Base-by-base conservation (phyloP, 768 basidiomycete species). In the Cystobasidium onofrii region DNA sequence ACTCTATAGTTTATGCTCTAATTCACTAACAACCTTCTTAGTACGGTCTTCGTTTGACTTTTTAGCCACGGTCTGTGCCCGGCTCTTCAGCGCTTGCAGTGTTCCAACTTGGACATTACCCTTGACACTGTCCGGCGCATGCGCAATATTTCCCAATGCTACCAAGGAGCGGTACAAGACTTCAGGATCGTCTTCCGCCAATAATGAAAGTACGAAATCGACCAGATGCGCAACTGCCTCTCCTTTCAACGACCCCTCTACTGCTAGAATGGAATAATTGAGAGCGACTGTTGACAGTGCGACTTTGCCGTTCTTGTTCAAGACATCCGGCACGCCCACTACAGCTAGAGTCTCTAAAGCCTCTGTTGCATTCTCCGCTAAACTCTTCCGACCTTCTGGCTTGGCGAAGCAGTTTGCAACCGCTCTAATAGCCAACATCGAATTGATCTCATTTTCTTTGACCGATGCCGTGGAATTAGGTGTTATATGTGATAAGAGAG, bases 391-490 rank as follows among this genome's bases (percentile, higher is more conserved):
- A 4, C 77, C 79, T 13, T 55, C 62, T n/a, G 75, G 36, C 13
- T 70, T 74, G 17, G 33, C 86, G 79, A 93, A 88, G 39, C 85
- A 82, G 80, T 99, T 99, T 31, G 90, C 87, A 41, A 96, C 77
- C 0, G 87, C 88, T 39, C 94, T 86, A 62, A 96, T 83, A 1
- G 89, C 83, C 29, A 99, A 84, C 74, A 95, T 83, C 0, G 88
- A 84, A 78, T 97, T 97, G 20, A 89, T 95, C 80, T 96, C 93
- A 72, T 88, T 84, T 7, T 87, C 80, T 81, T 92, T 96, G 1
- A 84, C 80, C 41, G 89, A 80, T 0, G 88, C 71, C 2, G 52
- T 29, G 29, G 64, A 27, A 31, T 74, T 54, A 84, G n/a, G 81
- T 80, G 33, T 83, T 78, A 85, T 87, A 87, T 0, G 86, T 83